A percentile compares a stretch with the other conserved stretches of the same genome.
Conservation (phyloP, 495 filamentous ascomycete species). For the Xylona heveae region DNA sequence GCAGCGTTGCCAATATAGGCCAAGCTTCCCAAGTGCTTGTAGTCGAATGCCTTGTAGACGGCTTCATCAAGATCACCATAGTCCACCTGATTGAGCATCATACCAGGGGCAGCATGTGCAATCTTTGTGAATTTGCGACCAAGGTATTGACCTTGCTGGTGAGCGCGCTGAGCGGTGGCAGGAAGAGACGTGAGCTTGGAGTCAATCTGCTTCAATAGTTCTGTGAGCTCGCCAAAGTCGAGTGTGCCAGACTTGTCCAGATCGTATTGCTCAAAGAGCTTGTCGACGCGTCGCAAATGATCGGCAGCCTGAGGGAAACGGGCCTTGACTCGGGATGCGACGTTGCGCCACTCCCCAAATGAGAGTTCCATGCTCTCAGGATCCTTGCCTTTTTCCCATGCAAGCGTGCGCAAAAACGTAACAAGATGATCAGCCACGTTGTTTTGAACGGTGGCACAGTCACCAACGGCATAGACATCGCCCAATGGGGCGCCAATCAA, state of each 20-base stretch:
- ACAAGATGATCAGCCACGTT: conserved; percentile 77
- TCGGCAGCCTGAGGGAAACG: conserved; percentile 84
- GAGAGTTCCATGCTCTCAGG: conserved; percentile 63
- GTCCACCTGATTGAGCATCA: conserved; percentile 54
- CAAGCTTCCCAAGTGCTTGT: conserved; percentile 74
- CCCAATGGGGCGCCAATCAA: conserved; percentile 80
- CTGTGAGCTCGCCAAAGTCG: conserved; percentile 77
- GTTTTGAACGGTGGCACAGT: conserved; percentile 92
- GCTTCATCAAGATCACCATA: conserved; percentile 86
- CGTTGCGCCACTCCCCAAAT: conserved; percentile 69
- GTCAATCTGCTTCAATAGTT: conserved; percentile 78
- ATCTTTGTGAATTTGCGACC: conserved; percentile 89
- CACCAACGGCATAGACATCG: conserved; percentile 94
- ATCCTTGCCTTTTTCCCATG: conserved; percentile 80
- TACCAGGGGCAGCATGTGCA: conserved; percentile 53
- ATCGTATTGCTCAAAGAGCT: conserved; percentile 79
- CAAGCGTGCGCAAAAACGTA: conserved; percentile 68
- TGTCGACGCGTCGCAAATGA: conserved; percentile 76
- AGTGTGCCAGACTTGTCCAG: conserved; percentile 80
- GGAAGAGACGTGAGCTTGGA: conserved; percentile 70
- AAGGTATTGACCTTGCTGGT: conserved; percentile 91
- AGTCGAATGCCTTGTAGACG: conserved; percentile 90
- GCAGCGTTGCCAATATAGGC: conserved; percentile 95
- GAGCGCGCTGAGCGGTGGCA: conserved; percentile 86
- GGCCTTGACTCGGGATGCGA: conserved; percentile 63